These are phyloP conservation scores for Saitozyma podzolica DNA, from an alignment of 768 basidiomycete genomes.

Conservation along the genomic window DNA sequence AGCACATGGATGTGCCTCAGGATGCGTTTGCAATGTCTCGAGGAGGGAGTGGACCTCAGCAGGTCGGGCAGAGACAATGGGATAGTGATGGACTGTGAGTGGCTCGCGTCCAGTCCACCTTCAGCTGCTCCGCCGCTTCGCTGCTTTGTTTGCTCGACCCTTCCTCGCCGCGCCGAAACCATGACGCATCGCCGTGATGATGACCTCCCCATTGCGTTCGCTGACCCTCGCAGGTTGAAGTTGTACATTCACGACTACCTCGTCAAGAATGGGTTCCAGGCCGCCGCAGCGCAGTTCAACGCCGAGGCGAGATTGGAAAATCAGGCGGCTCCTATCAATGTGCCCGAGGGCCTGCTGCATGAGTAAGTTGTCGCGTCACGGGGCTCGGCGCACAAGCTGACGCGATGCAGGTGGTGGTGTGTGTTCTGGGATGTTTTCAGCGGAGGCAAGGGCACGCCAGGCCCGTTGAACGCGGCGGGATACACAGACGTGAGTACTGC, in stretches of 20 bases:
- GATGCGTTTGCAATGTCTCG: conserved; percentile 33
- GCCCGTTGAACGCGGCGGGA: conserved; percentile 31
- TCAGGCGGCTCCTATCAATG: conserved; percentile 51
- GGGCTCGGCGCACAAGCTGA: neutral
- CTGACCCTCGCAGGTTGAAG: conserved; percentile 43
- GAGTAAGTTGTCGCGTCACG: conserved; percentile 44
- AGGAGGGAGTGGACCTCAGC: conserved; percentile 29
- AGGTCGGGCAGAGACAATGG: conserved; percentile 17
- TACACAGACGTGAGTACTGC: conserved; percentile 45
- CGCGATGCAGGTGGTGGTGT: conserved; percentile 45
- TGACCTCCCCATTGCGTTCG: neutral
- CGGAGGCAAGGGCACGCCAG: conserved; percentile 38
- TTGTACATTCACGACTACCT: conserved; percentile 54
- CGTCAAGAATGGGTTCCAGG: conserved; percentile 47
- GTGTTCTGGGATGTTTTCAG: conserved; percentile 52
- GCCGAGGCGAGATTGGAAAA: conserved; percentile 45
- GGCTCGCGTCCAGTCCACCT: neutral
- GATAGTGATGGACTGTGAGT: conserved; percentile 41
- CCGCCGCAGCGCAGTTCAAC: conserved; percentile 45
- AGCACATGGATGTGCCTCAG: conserved; percentile 5
- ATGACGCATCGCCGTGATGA: too few relatives aligned
- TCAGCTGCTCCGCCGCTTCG: neutral
- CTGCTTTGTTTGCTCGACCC: neutral
- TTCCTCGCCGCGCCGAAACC: too few relatives aligned
- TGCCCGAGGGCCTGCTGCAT: conserved; percentile 50